Base-by-base conservation (phyloP, 306 rosid genomes). In the Cucurbita argyrosperma region DNA sequence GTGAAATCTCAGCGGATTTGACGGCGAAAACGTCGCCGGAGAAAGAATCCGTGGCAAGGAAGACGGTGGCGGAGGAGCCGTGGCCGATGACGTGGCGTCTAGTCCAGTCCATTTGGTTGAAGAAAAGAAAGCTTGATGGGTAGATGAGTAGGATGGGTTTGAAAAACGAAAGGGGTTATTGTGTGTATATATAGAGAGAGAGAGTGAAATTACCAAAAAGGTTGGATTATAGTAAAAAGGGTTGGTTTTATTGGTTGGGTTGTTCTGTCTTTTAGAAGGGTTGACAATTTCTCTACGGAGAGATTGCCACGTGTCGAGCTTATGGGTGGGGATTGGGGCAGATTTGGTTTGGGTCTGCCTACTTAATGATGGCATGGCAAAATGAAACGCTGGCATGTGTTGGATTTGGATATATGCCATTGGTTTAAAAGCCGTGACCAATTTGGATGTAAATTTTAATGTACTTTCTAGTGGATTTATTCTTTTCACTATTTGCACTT, bases 31-130 rank as follows among this genome's bases (percentile, higher is more conserved):
- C 5, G 0, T 74, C 47, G 6, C 85, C 79, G 39, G 82, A 74
- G 52, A 0, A 1, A 62, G 9, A 15, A 50, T 79, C 61, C 74
- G 88, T 26, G 80, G 95, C 97, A 4, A 86, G 72, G 75, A 77
- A 84, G 79, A 94, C 96, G 64, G 88, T 80, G 88, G 96, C 92
- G 0, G 99, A 76, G 16, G 97, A 91, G 77, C 99, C 97, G 1
- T 61, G 87, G 84, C 99, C 97, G 45, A 94, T 66, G 79, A 66
- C 59, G 52, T 79, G 89, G 76, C 97, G 91, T 83, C 97, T 89
- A 7, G 83, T 84, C 99, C 99, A 89, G 63, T 80, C 81, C 97
- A 94, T 94, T 46, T 11, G 16, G 23, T 15, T 18, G 52, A 4
- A 38, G 19, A 47, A 68, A 68, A 47, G 40, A 16, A 23, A 54